A percentile compares a stretch with the other conserved stretches of the same genome.
These are phyloP conservation scores for Luffa acutangula DNA, from an alignment of 306 rosid genomes.

Conservation along the genomic window DNA sequence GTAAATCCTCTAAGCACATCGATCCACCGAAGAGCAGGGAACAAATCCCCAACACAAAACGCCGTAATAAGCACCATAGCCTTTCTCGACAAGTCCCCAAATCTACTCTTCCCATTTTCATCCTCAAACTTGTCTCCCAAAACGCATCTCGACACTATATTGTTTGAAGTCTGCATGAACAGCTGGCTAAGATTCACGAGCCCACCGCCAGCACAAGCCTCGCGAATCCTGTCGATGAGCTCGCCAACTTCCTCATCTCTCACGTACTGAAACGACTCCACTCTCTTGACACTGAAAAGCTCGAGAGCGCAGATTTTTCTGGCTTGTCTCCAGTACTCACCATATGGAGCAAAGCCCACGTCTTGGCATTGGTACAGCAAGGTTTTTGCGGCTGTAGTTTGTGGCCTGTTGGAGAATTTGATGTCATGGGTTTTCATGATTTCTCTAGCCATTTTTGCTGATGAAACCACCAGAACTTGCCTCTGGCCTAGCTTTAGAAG, in stretches of 20 bases:
- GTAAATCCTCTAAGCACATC: slow-evolving; percentile 13
- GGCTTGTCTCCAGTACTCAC: slow-evolving; percentile 16
- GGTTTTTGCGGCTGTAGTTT: background rate
- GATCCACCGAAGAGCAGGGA: slow-evolving; percentile 16
- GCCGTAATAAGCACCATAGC: background rate
- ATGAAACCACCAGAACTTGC: slow-evolving; percentile 15
- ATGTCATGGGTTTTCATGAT: slow-evolving; percentile 15
- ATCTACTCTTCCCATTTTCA: background rate
- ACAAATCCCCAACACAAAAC: slow-evolving; percentile 12
- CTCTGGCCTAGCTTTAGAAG: background rate
- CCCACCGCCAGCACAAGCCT: background rate
- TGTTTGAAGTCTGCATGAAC: background rate
- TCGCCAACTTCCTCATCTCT: background rate
- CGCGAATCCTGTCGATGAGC: background rate
- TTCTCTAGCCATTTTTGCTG: slow-evolving; percentile 17
- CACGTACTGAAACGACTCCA: background rate
- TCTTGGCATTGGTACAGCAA: slow-evolving; percentile 12
- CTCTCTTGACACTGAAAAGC: slow-evolving; percentile 6
- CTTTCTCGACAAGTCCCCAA: background rate
- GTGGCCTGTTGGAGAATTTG: slow-evolving; percentile 5
- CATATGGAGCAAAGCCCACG: background rate
- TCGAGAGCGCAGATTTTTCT: background rate
- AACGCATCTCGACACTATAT: background rate
- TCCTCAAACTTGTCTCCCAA: background rate
- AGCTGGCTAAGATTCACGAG: background rate